Percentiles rank a stretch among this genome's conserved stretches.
Evolutionary conservation across 2,329 filamentous ascomycete species (phyloP).

Genomic region (Apiospora hydei): DNA sequence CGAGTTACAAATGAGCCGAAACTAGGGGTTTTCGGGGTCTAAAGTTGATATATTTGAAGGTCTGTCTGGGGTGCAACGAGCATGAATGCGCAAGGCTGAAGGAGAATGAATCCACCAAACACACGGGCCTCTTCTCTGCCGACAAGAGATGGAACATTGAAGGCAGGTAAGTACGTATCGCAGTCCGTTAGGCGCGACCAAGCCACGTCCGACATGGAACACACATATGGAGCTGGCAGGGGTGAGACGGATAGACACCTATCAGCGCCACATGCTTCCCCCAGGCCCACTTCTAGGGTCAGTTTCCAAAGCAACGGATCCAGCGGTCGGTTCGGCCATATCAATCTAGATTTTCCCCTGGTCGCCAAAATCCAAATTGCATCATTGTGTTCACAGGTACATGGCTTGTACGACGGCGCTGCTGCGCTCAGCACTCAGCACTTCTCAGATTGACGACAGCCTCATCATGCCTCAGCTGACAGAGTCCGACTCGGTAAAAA

Average conservation of each 20-base stretch:
- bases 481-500: too few relatives aligned
- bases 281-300: background rate
- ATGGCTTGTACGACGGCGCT: background rate
- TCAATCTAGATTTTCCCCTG: conserved; percentile 21
- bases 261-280: conserved; percentile 6
- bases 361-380: conserved; percentile 19
- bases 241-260: background rate
- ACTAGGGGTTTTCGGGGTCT: background rate
- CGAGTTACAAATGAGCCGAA: background rate
- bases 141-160: background rate
- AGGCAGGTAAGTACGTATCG: background rate
- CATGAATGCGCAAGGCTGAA: conserved; percentile 2
- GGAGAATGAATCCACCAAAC: background rate
- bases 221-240: background rate
- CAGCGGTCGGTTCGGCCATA: background rate
- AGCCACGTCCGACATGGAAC: background rate
- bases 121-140: background rate
- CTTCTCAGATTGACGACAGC: background rate
- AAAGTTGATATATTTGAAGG: background rate
- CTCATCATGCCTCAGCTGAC: background rate
- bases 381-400: conserved; percentile 11
- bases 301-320: conserved; percentile 17
- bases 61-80: background rate
- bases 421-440: background rate
- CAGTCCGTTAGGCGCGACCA: background rate